Evolutionary conservation across 2,329 filamentous ascomycete species (phyloP).

Genomic region (Diaporthe ilicicola): DNA sequence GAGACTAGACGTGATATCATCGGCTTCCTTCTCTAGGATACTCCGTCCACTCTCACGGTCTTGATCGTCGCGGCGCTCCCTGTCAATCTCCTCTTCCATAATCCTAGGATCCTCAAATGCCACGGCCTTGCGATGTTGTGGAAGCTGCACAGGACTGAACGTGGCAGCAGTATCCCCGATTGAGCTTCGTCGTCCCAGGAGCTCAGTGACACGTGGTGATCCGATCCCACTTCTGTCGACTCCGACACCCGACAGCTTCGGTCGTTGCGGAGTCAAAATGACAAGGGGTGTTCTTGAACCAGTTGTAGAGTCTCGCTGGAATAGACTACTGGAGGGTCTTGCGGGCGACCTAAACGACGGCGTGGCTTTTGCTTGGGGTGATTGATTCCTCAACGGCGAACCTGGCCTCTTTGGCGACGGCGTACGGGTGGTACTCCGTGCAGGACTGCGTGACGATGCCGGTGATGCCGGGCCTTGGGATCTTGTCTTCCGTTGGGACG

Average conservation of each 20-base stretch:
- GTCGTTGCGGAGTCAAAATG: slow-evolving; percentile 67
- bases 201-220: slow-evolving; percentile 75
- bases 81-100: slow-evolving; percentile 70
- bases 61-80: slow-evolving; percentile 67
- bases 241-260: slow-evolving; percentile 73
- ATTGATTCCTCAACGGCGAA: slow-evolving; percentile 1
- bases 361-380: slow-evolving; percentile 22
- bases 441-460: slow-evolving; percentile 30
- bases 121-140: slow-evolving; percentile 54
- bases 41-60: slow-evolving; percentile 67
- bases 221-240: slow-evolving; percentile 76
- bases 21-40: slow-evolving; percentile 61
- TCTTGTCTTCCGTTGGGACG: slow-evolving; percentile 25
- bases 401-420: slow-evolving; percentile 38
- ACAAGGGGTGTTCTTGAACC: slow-evolving; percentile 70
- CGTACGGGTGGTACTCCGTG: slow-evolving; percentile 34
- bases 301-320: slow-evolving; percentile 61
- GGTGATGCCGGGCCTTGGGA: slow-evolving; percentile 31
- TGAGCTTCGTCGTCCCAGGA: slow-evolving; percentile 76
- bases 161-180: slow-evolving; percentile 72
- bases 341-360: slow-evolving; percentile 41
- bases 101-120: slow-evolving; percentile 72
- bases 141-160: slow-evolving; percentile 65
- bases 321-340: slow-evolving; percentile 53
- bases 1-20: slow-evolving; percentile 72